A percentile compares a stretch with the other conserved stretches of the same genome.
Evolutionary conservation across 441 rosid species (phyloP).

Genomic region (Erodium texanum): DNA sequence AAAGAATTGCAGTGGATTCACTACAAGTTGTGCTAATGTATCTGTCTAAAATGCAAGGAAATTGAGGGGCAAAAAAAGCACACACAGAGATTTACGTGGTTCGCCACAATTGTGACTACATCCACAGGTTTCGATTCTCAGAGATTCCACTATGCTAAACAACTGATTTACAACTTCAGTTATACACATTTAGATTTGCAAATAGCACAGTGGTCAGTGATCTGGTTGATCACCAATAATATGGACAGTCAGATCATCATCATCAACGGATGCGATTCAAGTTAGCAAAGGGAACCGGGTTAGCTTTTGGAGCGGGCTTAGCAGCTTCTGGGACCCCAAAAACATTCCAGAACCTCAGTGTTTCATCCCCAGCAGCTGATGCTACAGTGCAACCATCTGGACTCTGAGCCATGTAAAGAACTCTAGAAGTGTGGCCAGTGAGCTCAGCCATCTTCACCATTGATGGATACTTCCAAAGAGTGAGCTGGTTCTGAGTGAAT

Average conservation of each 20-base stretch:
- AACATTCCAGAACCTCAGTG: slow-evolving; percentile 53
- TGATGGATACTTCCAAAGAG: slow-evolving; percentile 29
- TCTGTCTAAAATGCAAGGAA: not conserved
- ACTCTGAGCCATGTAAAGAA: slow-evolving; percentile 37
- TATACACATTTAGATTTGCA: too few species aligned
- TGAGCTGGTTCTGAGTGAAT: slow-evolving; percentile 27
- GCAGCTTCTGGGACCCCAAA: slow-evolving; percentile 48
- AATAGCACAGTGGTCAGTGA: too few species aligned
- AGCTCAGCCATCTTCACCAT: slow-evolving; percentile 29
- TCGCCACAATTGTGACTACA: slow-evolving; percentile 3
- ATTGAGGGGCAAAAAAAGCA: not conserved
- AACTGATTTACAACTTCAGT: not conserved
- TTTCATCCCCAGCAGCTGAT: slow-evolving; percentile 58
- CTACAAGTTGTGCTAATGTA: too few species aligned
- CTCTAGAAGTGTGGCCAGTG: slow-evolving; percentile 25
- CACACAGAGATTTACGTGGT: not conserved
- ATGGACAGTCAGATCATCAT: not conserved
- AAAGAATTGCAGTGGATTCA: too few species aligned
- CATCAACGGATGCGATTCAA: slow-evolving; percentile 40
- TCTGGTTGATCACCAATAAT: too few species aligned
- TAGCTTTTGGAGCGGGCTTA: slow-evolving; percentile 35
- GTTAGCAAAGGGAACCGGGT: slow-evolving; percentile 41
- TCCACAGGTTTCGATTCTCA: not conserved
- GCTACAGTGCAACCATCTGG: slow-evolving; percentile 62
- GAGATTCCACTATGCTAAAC: not conserved